Percentiles rank a stretch among this genome's conserved stretches.
phyloP scores from a whole-genome alignment of 2,329 filamentous ascomycete genomes.

The Chaetomium strumarium region DNA sequence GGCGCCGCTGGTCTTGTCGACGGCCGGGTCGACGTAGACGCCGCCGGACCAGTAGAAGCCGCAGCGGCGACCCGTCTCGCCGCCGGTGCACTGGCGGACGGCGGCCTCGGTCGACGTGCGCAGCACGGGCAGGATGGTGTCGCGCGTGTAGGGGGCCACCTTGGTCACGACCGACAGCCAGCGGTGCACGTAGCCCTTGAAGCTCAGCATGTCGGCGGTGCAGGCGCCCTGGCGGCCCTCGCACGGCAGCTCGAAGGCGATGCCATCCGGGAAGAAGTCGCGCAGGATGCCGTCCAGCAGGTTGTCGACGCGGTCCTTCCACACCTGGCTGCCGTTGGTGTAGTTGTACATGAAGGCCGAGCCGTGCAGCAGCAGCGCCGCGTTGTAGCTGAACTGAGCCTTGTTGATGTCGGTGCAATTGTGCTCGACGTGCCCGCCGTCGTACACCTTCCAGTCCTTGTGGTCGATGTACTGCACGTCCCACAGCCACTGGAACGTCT shows the following conservation, averaged over 20 bases:
- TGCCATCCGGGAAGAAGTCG: slow-evolving; percentile 51
- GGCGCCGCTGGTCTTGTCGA: slow-evolving; percentile 37
- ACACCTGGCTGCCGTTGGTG: slow-evolving; percentile 45
- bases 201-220: slow-evolving; percentile 65
- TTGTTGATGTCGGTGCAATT: slow-evolving; percentile 58
- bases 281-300: slow-evolving; percentile 45
- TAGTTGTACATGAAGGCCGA: slow-evolving; percentile 64
- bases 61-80: slow-evolving; percentile 52
- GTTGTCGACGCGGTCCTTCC: slow-evolving; percentile 50
- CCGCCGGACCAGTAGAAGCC: slow-evolving; percentile 57
- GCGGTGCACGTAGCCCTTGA: slow-evolving; percentile 64
- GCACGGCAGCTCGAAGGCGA: slow-evolving; percentile 63
- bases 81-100: slow-evolving; percentile 56
- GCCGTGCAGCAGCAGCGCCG: slow-evolving; percentile 56
- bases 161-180: slow-evolving; percentile 58
- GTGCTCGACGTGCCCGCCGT: slow-evolving; percentile 52
- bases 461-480: slow-evolving; percentile 53
- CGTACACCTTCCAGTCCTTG: slow-evolving; percentile 51
- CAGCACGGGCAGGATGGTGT: slow-evolving; percentile 52
- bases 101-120: slow-evolving; percentile 53
- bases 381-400: slow-evolving; percentile 62
- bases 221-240: slow-evolving; percentile 51
- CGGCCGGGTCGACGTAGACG: slow-evolving; percentile 36
- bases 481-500: slow-evolving; percentile 57
- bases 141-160: slow-evolving; percentile 54